Evolutionary conservation across 1,284 basidiomycete genomes (phyloP), one percentile per base, ranked within the genome.

Genomic region (Trichosporon ovoides): DNA sequence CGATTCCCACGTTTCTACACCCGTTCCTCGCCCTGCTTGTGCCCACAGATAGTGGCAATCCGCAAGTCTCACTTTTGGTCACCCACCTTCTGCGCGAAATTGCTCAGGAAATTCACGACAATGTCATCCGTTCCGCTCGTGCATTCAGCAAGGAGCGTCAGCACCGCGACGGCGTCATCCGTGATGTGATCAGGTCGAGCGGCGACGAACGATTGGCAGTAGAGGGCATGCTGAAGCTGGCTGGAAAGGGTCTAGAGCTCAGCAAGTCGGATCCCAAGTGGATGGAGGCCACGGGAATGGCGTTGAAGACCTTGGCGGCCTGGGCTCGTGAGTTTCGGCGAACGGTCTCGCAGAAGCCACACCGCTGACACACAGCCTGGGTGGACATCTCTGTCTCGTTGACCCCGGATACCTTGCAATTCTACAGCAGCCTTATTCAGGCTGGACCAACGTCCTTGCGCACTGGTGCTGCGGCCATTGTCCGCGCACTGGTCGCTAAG

Each of bases 361-460:
- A 18, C 16, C 7, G 56, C 65, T 70, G 53, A 70, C 63, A 36
- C 22, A 22, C 67, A 95, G 92, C 93, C 10, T 99, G 96, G 96
- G 89, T 98, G 68, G 97, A 99, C 73, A 94, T 99, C 70, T 90
- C 91, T 68, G 81, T 98, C 58, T 91, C 96, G 31, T 88, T 99
- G 61, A 98, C 93, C 1, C 91, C 89, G 20, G 85, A 85, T 11
- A 93, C 93, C 0, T 85, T 98, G 28, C 85, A 87, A 7, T 79
- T 98, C 50, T 83, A 98, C 52, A 95, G 93, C 75, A 85, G 83
- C 40, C 84, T 98, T 43, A 88, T 92, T 0, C 88, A 92, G 0
- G 86, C 87, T 13, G 38, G 55, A n/a, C 74, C 90, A 19, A 82
- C 87, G 1, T 52, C 67, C 1, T 87, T 97, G 63, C 88, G 94